Evolutionary conservation across 2,329 filamentous ascomycete species (phyloP), one percentile per base, ranked within the genome.

Genomic region (Paecilomyces sp.): DNA sequence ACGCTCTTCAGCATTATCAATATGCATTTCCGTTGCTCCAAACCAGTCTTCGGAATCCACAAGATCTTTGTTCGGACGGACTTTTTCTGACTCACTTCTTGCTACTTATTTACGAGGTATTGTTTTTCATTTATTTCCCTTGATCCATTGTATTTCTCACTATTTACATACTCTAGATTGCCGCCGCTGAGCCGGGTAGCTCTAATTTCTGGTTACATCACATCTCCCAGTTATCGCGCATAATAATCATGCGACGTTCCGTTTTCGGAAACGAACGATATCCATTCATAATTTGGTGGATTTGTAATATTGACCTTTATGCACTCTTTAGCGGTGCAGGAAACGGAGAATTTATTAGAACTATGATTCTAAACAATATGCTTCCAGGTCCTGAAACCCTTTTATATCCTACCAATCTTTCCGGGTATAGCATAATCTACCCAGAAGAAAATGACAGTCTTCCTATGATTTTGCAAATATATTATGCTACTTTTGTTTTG

Each of bases 1-100:
- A 81, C 64, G 79, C 80, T 11, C 70, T 83, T 54, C 79, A 83
- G 61, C 81, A 84, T 64, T 84, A 85, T 64, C 78, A 83, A 56
- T 75, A 81, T 65, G 80, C 81, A 2, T 76, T 84, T 25, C 75
- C 79, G 8, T 77, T 78, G 2, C 69, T 84, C 2, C 76, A 81
- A 58, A 74, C 63, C 55, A 76, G 70, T 56, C 64, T 81, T 7
- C 74, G 73, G 25, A 79, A 74, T 51, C 72, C 77, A 12, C 74
- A 80, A 54, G 80, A 85, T 64, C 71, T 84, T 18, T 75, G 80
- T 18, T 83, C 81, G 0, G 81, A 85, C 65, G 82, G 81, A n/a
- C 75, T 81, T 24, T 80, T 85, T 61, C 75, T 84, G 28, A 81
- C 82, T 1, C 82, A 85, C 67, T 84, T 84, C 62, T 70, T 85